Evolutionary conservation across 2,329 filamentous ascomycete species (phyloP).

Genomic region (Grosmannia huntii): DNA sequence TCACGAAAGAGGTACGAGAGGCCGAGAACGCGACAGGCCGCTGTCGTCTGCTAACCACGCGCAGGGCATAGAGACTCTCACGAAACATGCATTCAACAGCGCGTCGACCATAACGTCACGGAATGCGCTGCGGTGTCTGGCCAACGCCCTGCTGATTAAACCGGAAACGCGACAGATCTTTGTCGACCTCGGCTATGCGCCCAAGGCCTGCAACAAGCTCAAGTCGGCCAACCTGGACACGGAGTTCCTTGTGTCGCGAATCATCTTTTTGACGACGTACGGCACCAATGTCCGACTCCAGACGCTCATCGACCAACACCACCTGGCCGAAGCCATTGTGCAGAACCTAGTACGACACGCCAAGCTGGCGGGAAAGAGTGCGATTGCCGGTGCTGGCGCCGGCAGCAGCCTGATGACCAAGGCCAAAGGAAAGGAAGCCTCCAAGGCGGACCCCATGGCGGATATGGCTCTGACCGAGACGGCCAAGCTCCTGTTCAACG

Average conservation of each 20-base stretch:
- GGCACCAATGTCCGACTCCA: slow-evolving; percentile 55
- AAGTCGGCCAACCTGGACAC: slow-evolving; percentile 66
- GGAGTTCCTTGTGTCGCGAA: slow-evolving; percentile 71
- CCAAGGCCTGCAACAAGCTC: slow-evolving; percentile 56
- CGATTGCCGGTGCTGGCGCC: background rate
- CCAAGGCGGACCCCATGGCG: slow-evolving; percentile 43
- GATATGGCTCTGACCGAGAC: slow-evolving; percentile 74
- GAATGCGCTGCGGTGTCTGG: slow-evolving; percentile 69
- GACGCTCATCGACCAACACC: slow-evolving; percentile 50
- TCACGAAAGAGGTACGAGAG: slow-evolving; percentile 53
- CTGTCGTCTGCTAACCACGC: background rate
- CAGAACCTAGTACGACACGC: slow-evolving; percentile 60
- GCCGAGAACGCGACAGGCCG: background rate
- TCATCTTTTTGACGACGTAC: slow-evolving; percentile 73
- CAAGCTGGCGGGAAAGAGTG: slow-evolving; percentile 21
- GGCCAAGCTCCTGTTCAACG: slow-evolving; percentile 79
- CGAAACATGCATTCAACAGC: slow-evolving; percentile 60
- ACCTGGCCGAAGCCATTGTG: slow-evolving; percentile 55
- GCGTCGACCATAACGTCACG: slow-evolving; percentile 50
- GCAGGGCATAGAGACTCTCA: slow-evolving; percentile 63
- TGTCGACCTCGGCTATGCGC: slow-evolving; percentile 54
- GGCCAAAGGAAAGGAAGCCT: slow-evolving; percentile 14
- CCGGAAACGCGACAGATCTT: slow-evolving; percentile 57
- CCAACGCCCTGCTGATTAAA: slow-evolving; percentile 68
- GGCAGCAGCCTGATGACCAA: slow-evolving; percentile 3